These are phyloP conservation scores for Jimgerdemannia lactiflua DNA, from an alignment of 192 early-diverging fungal species.

Conservation along the genomic window DNA sequence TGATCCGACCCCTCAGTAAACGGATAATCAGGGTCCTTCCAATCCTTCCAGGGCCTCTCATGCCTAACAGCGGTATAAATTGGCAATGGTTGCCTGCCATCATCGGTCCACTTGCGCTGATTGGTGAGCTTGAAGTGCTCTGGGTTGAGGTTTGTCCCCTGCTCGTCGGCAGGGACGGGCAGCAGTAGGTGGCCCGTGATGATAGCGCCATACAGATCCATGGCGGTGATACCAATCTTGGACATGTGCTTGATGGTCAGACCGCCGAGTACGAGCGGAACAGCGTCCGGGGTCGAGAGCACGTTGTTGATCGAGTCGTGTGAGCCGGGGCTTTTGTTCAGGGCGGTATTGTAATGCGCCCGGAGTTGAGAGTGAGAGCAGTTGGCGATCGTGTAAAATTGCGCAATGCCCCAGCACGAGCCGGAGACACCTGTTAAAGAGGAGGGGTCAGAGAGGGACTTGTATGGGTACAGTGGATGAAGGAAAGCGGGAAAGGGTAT, in stretches of 20 bases:
- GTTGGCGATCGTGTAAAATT: conserved; percentile 36
- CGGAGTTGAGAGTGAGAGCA: conserved; percentile 28
- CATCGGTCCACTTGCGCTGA: conserved; percentile 49
- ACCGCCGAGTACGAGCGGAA: conserved; percentile 17
- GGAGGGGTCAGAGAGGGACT: too few relatives aligned
- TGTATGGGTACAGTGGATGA: too few relatives aligned
- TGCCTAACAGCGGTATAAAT: conserved; percentile 73
- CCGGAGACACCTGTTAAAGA: conserved; percentile 32
- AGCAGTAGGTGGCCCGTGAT: conserved; percentile 33
- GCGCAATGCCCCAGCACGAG: conserved; percentile 54
- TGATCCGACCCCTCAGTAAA: conserved; percentile 1
- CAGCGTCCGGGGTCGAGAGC: conserved; percentile 7
- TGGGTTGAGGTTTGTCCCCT: conserved; percentile 37
- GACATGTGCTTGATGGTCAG: conserved; percentile 22
- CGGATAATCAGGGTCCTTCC: conserved; percentile 33
- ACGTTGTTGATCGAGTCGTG: conserved; percentile 8
- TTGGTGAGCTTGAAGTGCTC: conserved; percentile 46
- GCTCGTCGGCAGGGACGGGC: conserved; percentile 20
- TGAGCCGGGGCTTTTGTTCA: conserved; percentile 40
- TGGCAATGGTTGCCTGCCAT: conserved; percentile 59
- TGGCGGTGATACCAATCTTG: conserved; percentile 31
- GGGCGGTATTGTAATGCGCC: conserved; percentile 30
- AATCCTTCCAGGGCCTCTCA: conserved; percentile 35
- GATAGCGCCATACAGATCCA: conserved; percentile 50
- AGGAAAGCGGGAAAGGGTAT: too few relatives aligned